Conservation (phyloP, 2,329 filamentous ascomycete genomes). For the Aspergillus fijiensis region DNA sequence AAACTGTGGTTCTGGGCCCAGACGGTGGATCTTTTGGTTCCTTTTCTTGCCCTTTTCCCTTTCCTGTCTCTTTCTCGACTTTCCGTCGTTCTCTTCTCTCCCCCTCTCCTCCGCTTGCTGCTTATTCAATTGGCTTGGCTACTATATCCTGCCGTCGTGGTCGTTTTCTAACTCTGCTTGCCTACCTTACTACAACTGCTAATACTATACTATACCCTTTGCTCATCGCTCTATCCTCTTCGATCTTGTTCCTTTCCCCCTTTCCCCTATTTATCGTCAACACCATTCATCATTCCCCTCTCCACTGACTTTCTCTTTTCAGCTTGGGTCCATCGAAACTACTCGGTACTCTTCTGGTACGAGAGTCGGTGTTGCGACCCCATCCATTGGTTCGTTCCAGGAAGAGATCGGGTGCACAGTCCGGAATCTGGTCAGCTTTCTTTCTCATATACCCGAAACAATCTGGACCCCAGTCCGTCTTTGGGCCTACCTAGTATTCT, state of each 20-base stretch:
- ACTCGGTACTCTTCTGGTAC: no score
- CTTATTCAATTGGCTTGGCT: neutral
- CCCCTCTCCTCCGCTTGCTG: neutral
- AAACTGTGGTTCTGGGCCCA: neutral
- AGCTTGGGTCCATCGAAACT: neutral
- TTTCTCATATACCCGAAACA: neutral
- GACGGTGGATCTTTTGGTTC: constrained; percentile 3
- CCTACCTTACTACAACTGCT: no score
- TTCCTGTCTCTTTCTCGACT: neutral
- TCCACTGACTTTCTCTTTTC: neutral
- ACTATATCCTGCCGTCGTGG: neutral
- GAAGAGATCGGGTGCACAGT: neutral
- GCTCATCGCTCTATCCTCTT: neutral
- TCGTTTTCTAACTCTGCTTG: no score
- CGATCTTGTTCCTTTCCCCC: neutral
- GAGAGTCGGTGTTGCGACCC: no score
- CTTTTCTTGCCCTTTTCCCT: neutral
- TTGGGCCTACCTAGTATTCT: neutral
- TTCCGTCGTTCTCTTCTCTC: neutral
- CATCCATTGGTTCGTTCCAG: no score
- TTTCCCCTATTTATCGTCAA: neutral
- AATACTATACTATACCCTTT: neutral
- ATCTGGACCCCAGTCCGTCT: neutral
- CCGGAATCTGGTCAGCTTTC: neutral
- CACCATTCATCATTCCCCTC: no score